These are phyloP conservation scores for Saturnispora galanensis DNA, from an alignment of 805 yeast species.

Conservation along the genomic window DNA sequence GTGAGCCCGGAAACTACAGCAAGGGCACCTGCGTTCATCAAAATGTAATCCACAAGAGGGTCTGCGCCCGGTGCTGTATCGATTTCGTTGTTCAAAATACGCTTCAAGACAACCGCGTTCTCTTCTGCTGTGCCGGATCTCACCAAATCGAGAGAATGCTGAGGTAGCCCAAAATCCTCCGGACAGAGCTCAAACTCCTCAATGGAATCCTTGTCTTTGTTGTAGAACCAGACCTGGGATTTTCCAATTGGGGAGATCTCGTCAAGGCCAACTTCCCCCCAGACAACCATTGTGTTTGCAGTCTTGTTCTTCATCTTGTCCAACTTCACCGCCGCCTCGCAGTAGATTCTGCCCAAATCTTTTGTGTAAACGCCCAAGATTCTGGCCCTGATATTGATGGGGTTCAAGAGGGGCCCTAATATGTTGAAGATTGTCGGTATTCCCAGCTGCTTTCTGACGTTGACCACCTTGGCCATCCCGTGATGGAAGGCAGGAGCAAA, in stretches of 20 bases:
- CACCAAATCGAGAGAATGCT: conserved; percentile 59
- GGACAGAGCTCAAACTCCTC: conserved; percentile 46
- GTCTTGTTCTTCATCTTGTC: conserved; percentile 38
- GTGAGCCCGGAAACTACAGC: conserved; percentile 70
- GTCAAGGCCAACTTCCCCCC: conserved; percentile 87
- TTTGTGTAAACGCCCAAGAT: conserved; percentile 85
- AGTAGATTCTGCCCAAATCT: conserved; percentile 70
- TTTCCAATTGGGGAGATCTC: conserved; percentile 87
- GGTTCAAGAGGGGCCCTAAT: conserved; percentile 89
- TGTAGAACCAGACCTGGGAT: conserved; percentile 66
- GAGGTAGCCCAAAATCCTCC: conserved; percentile 68
- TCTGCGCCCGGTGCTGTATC: conserved; percentile 35
- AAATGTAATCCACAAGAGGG: conserved; percentile 81
- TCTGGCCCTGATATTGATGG: conserved; percentile 70
- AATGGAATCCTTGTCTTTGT: conserved; percentile 32
- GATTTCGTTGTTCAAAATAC: conserved; percentile 35
- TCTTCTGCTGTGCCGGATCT: conserved; percentile 79
- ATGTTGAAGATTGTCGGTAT: conserved; percentile 92
- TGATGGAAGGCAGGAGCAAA: conserved; percentile 94
- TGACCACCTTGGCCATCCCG: conserved; percentile 78
- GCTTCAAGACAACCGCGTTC: conserved; percentile 55
- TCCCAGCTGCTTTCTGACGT: conserved; percentile 67
- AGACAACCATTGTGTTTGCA: conserved; percentile 69
- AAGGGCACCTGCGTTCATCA: conserved; percentile 80
- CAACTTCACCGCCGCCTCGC: conserved; percentile 63